Base-by-base conservation (phyloP, 768 basidiomycete species). In the Rubroboletus satanas region DNA sequence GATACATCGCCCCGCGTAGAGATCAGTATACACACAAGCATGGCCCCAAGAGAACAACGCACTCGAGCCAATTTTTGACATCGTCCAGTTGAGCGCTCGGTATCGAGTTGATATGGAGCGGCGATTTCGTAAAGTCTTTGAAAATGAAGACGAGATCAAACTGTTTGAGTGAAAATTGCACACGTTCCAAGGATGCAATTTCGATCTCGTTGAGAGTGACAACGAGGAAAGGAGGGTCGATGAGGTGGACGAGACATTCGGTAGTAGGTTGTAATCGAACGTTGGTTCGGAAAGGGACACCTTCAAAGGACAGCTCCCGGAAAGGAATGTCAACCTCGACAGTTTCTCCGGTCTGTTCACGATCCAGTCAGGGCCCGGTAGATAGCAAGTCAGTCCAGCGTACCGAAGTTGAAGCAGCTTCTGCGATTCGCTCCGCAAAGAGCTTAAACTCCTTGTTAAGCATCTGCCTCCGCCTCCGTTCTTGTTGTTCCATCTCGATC, bases 1-100 rank as follows among this genome's bases (percentile, higher is more conserved):
- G 51, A 53, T 36, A n/a, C 26, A 17, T 14, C 31, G 42, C 12
- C 28, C 4, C 56, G 15, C 37, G 39, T 50, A 18, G 33, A 23
- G 32, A 32, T 66, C 52, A 58, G 37, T 35, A 49, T 49, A 35
- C 14, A 37, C 52, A 23, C 17, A 32, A 37, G 15, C 4, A 35
- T 7, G 9, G 3, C 2, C 7, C 11, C 28, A 47, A 51, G 49
- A 44, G 44, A 26, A 49, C 7, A 12, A 77, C 92, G 60, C 69
- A 98, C 93, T 99, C 94, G 21, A 99, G 81, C 97, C 97, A 99
- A 66, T 97, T 95, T 74, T 98, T 98, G 59, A 99, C 95, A 61
- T 95, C 94, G 66, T 99, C 97, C 65, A 98, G 83, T 62, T 93
- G 88, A 2, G 83, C 74, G 52, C 83, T 90, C 23, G 91, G 93